Conservation (phyloP, 108 stramenopile species). For the Cyclotella atomus region DNA sequence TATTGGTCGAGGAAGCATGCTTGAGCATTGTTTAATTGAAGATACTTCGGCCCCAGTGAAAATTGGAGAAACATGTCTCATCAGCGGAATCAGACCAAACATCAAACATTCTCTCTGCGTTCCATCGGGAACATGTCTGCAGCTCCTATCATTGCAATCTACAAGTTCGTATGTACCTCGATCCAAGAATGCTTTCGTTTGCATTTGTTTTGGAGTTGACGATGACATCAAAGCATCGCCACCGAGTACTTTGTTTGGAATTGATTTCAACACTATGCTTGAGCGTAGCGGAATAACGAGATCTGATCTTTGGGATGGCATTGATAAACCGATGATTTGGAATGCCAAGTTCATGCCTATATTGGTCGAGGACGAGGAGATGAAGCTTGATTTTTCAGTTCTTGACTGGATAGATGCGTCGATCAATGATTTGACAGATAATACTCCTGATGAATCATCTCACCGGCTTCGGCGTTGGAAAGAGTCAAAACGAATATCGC, state of each 20-base stretch:
- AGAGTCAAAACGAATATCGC: conserved; percentile 40
- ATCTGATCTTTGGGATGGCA: conserved; percentile 59
- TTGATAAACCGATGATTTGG: conserved; percentile 56
- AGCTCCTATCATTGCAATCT: conserved; percentile 49
- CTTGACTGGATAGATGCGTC: conserved; percentile 47
- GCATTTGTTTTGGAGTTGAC: conserved; percentile 65
- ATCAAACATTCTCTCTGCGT: conserved; percentile 14
- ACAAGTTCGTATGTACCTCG: neutral
- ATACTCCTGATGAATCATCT: too few relatives aligned
- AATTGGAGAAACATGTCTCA: conserved; percentile 56
- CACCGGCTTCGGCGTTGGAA: conserved; percentile 62
- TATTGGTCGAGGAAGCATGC: conserved; percentile 28
- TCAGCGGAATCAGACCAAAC: conserved; percentile 59
- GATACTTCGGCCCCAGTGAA: conserved; percentile 11
- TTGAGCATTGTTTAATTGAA: conserved; percentile 40
- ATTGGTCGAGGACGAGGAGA: conserved; percentile 1
- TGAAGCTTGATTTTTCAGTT: conserved; percentile 45
- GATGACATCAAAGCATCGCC: conserved; percentile 62
- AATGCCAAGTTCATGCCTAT: conserved; percentile 73
- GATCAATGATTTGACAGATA: neutral
- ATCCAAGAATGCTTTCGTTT: conserved; percentile 30
- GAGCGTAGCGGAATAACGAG: conserved; percentile 30
- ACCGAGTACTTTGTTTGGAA: conserved; percentile 52
- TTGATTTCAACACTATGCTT: conserved; percentile 52
- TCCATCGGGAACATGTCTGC: conserved; percentile 57